Base-by-base conservation (phyloP, 2,329 filamentous ascomycete species). In the Colletotrichum sp. region DNA sequence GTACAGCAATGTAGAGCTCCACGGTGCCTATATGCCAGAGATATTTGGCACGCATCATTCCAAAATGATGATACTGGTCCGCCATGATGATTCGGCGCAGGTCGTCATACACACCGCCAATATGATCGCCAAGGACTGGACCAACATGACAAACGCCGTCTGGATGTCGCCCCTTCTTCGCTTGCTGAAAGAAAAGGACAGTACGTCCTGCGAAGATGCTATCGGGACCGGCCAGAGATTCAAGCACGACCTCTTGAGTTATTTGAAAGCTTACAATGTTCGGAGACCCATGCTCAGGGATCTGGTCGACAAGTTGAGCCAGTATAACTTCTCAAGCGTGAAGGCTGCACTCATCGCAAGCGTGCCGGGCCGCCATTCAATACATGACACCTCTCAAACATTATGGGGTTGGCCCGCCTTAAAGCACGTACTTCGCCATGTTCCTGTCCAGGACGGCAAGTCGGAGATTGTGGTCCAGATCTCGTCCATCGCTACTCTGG, bases 61-160 rank as follows among this genome's bases (percentile, higher is more conserved):
- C 15, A 97, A 98, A 84, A 97, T 98, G 94, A 91, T 98, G 84
- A 87, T 98, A n/a, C 84, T 98, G 6, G 88, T 98, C 77, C 90
- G 94, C 7, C 92, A 94, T 82, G 95, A 98, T 81, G 92, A 94
- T 77, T 91, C 89, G 0, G 94, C 93, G 1, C 94, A 98, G 84
- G 87, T 98, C 8, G 85, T 98, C 72, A 96, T 98, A 34, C 95
- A 98, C 80, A 98, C 96, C 0, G 95, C 96, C 21, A 98, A 98
- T 80, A 95, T 98, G 93, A 96, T 98, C n/a, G 81, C 89, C 6
- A 92, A 93, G 71, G 96, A 98, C 83, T 98, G 96, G 96, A 90
- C 88, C 2, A 97, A 97, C 79, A 95, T 98, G 94, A 94, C 93
- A 1, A 95, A 98, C 82, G 95, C 92, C 2, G 90, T 95, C 7